Evolutionary conservation across 257 asterid genomes (phyloP).

Genomic region (Solanum gandarillasii): DNA sequence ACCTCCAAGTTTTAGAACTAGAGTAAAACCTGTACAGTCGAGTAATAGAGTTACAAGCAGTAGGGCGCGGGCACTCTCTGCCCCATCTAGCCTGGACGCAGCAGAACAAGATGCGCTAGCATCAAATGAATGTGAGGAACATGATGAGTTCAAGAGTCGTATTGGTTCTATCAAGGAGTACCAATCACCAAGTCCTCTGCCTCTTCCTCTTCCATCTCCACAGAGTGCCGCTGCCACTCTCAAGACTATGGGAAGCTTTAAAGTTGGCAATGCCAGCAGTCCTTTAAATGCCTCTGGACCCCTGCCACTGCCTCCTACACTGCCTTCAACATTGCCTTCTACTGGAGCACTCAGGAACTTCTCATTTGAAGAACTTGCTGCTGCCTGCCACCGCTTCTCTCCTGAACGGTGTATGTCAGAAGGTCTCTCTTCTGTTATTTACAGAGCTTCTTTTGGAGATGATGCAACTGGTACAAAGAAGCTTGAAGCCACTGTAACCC

Average conservation of each 20-base stretch:
- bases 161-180: conserved; percentile 58
- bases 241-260: conserved; percentile 58
- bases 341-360: conserved; percentile 46
- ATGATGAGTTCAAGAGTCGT: conserved; percentile 51
- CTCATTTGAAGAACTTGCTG: conserved; percentile 65
- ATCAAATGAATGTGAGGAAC: conserved; percentile 54
- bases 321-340: conserved; percentile 33
- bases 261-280: conserved; percentile 45
- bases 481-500: conserved; percentile 76
- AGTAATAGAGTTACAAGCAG: conserved; percentile 19
- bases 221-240: conserved; percentile 33
- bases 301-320: conserved; percentile 68
- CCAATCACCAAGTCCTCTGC: conserved; percentile 69
- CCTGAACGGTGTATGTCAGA: conserved; percentile 90
- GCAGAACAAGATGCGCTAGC: conserved; percentile 48
- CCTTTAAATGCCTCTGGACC: conserved; percentile 77
- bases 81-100: conserved; percentile 67
- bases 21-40: conserved; percentile 47
- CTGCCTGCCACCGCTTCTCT: conserved; percentile 88
- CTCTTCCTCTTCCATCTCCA: conserved; percentile 91
- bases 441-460: conserved; percentile 72
- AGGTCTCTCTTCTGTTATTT: conserved; percentile 77
- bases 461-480: conserved; percentile 44
- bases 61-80: conserved; percentile 60
- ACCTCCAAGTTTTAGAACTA: conserved; percentile 76